phyloP scores from a whole-genome alignment of 768 basidiomycete species.

The Gloeopeniophorella convolvens region DNA sequence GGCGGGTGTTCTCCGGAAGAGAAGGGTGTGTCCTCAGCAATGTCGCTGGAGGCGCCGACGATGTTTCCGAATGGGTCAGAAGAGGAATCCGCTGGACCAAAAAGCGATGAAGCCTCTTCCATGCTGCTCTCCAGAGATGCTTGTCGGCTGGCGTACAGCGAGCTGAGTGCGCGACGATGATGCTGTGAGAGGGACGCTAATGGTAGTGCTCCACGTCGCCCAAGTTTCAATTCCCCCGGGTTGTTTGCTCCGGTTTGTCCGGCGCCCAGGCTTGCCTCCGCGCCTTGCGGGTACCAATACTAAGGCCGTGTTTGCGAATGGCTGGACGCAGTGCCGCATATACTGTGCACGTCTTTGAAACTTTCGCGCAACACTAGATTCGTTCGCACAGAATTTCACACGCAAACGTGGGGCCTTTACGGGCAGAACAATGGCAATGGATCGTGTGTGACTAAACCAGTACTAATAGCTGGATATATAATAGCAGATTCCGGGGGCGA shows the following conservation, averaged over 20 bases:
- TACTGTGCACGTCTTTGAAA: too few species aligned
- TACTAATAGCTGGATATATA: constrained; percentile 14
- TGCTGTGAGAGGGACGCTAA: neutral
- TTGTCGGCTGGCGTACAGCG: constrained; percentile 25
- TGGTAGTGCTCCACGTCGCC: constrained; percentile 10
- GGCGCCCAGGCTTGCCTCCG: too few species aligned
- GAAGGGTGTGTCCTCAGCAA: neutral
- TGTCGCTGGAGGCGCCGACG: constrained; percentile 1
- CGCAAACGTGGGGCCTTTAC: too few species aligned
- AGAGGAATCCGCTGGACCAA: constrained; percentile 55
- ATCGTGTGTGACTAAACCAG: constrained; percentile 11
- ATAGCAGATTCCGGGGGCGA: constrained; percentile 9
- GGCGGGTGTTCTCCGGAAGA: neutral
- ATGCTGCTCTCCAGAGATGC: constrained; percentile 49
- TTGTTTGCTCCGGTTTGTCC: constrained; percentile 19
- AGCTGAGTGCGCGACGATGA: constrained; percentile 12
- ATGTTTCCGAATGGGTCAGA: constrained; percentile 35
- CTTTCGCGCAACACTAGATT: too few species aligned
- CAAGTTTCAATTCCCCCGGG: neutral
- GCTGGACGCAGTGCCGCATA: too few species aligned
- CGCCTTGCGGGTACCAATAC: too few species aligned
- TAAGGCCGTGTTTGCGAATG: too few species aligned
- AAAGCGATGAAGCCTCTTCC: constrained; percentile 78
- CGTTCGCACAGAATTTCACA: too few species aligned
- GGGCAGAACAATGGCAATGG: constrained; percentile 4